These are phyloP conservation scores for Meira miltonrushii DNA, from an alignment of 1,284 basidiomycete species.

Conservation along the genomic window DNA sequence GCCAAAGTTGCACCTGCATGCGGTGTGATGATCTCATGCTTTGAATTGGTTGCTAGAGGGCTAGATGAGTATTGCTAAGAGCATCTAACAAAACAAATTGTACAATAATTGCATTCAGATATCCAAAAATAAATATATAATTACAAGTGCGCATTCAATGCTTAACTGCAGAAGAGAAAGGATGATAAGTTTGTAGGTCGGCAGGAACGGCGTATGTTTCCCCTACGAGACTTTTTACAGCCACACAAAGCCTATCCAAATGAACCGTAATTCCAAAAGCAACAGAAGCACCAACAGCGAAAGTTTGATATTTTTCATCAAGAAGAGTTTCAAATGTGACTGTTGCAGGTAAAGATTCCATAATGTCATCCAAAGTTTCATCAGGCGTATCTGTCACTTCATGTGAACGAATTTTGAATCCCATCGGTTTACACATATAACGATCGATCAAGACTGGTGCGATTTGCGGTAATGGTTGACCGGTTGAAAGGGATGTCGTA, in stretches of 20 bases:
- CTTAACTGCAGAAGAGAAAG: slow-evolving; percentile 52
- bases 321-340: slow-evolving; percentile 5
- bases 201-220: slow-evolving; percentile 60
- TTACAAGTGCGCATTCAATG: background rate
- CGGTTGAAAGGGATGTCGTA: slow-evolving; percentile 64
- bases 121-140: background rate
- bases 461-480: slow-evolving; percentile 67
- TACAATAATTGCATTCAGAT: background rate
- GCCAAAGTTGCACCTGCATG: slow-evolving; percentile 98
- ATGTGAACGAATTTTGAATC: slow-evolving; percentile 5
- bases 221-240: slow-evolving; percentile 71
- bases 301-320: slow-evolving; percentile 16
- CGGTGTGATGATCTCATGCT: slow-evolving; percentile 93
- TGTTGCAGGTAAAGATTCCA: slow-evolving; percentile 10
- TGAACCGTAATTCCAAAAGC: slow-evolving; percentile 64
- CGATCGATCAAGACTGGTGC: slow-evolving; percentile 14
- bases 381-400: background rate
- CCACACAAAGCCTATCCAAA: slow-evolving; percentile 68
- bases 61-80: slow-evolving; percentile 17
- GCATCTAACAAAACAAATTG: background rate
- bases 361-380: slow-evolving; percentile 28
- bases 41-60: slow-evolving; percentile 63
- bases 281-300: slow-evolving; percentile 61
- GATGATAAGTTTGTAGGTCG: slow-evolving; percentile 61
- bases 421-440: background rate